A percentile compares a stretch with the other conserved stretches of the same genome.
Evolutionary conservation across 2,329 filamentous ascomycete species (phyloP).

Genomic region (Tolypocladium amazonense): DNA sequence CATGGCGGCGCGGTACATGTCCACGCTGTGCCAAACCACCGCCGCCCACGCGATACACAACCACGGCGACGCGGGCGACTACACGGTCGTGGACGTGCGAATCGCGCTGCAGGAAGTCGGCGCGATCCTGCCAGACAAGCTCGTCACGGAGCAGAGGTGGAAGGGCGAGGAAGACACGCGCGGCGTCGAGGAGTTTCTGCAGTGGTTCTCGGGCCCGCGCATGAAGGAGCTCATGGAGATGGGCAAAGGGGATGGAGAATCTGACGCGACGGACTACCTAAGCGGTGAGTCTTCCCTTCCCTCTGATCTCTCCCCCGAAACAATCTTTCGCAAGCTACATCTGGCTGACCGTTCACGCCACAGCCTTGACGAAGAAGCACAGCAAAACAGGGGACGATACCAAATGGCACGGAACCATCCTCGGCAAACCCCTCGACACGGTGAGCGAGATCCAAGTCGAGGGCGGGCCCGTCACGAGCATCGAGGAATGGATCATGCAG

Average conservation of each 20-base stretch:
- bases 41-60: conserved; percentile 61
- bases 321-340: not conserved
- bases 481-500: conserved; percentile 25
- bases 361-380: conserved; percentile 83
- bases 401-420: conserved; percentile 72
- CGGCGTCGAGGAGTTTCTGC: conserved; percentile 67
- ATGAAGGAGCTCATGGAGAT: conserved; percentile 76
- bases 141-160: conserved; percentile 59
- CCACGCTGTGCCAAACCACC: conserved; percentile 61
- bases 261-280: conserved; percentile 59
- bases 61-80: conserved; percentile 42
- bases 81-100: conserved; percentile 61
- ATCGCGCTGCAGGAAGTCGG: conserved; percentile 78
- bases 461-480: conserved; percentile 44
- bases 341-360: not conserved
- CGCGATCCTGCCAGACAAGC: conserved; percentile 57
- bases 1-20: conserved; percentile 71
- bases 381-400: conserved; percentile 81
- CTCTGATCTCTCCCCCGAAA: not conserved
- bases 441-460: conserved; percentile 61
- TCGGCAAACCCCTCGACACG: conserved; percentile 64
- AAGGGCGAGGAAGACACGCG: conserved; percentile 63
- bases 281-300: conserved; percentile 37
- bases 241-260: conserved; percentile 58
- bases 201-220: conserved; percentile 64